A percentile compares a stretch with the other conserved stretches of the same genome.
These are phyloP conservation scores for Isatis lusitanica DNA, from an alignment of 441 rosid genomes.

Conservation along the genomic window DNA sequence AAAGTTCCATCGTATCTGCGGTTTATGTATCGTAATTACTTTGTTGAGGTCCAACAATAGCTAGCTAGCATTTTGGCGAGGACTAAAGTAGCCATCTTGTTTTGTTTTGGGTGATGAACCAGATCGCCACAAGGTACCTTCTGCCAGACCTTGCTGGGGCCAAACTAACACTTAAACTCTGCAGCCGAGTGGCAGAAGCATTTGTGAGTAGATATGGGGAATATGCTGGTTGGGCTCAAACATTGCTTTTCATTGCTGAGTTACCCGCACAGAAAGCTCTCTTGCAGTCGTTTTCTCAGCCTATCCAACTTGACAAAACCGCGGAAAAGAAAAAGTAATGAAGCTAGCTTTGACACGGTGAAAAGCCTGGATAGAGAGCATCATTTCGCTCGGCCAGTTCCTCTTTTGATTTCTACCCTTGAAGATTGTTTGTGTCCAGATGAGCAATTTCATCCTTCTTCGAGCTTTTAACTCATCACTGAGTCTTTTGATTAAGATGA, in stretches of 20 bases:
- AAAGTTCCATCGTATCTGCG: no score
- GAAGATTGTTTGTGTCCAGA: background rate
- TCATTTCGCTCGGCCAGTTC: background rate
- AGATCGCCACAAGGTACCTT: conserved; percentile 79
- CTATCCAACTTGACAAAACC: conserved; percentile 37
- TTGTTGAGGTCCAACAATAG: background rate
- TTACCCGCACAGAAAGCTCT: conserved; percentile 79
- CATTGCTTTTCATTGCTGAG: conserved; percentile 83
- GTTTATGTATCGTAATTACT: no score
- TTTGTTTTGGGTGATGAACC: conserved; percentile 38
- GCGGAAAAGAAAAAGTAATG: conserved; percentile 25
- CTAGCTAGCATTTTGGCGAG: conserved; percentile 3
- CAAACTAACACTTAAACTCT: conserved; percentile 67
- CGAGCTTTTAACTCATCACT: background rate
- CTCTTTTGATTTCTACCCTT: background rate
- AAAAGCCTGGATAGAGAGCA: conserved; percentile 1
- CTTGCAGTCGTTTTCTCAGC: conserved; percentile 48
- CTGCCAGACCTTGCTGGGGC: conserved; percentile 85
- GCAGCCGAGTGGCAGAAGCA: conserved; percentile 74
- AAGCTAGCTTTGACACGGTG: background rate
- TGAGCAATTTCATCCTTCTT: background rate
- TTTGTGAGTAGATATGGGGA: conserved; percentile 86
- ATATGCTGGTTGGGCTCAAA: conserved; percentile 98
- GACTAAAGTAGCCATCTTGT: conserved; percentile 19
- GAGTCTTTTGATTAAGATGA: background rate